phyloP scores from a whole-genome alignment of 306 rosid genomes.

The Trichosanthes cucumerina region DNA sequence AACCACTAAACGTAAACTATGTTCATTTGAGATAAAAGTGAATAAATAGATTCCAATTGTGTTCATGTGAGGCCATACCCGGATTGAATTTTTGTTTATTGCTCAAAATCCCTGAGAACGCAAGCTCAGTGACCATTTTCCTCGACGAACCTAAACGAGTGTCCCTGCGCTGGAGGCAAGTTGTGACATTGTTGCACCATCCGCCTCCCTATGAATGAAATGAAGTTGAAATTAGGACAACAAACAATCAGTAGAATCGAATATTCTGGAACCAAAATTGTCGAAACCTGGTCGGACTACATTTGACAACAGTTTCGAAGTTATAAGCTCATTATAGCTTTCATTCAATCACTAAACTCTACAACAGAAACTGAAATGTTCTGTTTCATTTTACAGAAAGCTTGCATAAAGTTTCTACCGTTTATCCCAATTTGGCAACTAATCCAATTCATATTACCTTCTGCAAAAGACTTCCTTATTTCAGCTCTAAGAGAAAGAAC shows the following conservation, averaged over 20 bases:
- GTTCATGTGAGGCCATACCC: conserved; percentile 29
- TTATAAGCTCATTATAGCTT: not conserved
- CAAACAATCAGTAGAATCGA: not conserved
- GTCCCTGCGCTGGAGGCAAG: conserved; percentile 66
- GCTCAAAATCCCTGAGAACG: conserved; percentile 65
- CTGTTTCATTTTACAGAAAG: not conserved
- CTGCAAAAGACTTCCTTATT: not conserved
- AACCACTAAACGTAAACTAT: not conserved
- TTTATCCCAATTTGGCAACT: not conserved
- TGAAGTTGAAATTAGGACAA: conserved; percentile 8
- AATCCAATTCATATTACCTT: not conserved
- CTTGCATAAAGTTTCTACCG: not conserved
- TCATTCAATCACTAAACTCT: not conserved
- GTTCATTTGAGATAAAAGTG: not conserved
- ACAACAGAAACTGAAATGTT: not conserved
- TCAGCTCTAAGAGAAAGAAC: conserved; percentile 19
- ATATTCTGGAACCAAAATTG: not conserved
- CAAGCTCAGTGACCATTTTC: conserved; percentile 48
- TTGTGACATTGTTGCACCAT: conserved; percentile 90
- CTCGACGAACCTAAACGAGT: conserved; percentile 77
- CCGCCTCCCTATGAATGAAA: conserved; percentile 72
- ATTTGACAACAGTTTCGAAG: not conserved
- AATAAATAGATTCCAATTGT: not conserved
- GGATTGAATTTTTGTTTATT: conserved; percentile 50
- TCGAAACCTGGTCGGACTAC: not conserved